Percentiles rank a stretch among this genome's conserved stretches.
phyloP scores from a whole-genome alignment of 495 filamentous ascomycete genomes.

The Neurospora terricola region DNA sequence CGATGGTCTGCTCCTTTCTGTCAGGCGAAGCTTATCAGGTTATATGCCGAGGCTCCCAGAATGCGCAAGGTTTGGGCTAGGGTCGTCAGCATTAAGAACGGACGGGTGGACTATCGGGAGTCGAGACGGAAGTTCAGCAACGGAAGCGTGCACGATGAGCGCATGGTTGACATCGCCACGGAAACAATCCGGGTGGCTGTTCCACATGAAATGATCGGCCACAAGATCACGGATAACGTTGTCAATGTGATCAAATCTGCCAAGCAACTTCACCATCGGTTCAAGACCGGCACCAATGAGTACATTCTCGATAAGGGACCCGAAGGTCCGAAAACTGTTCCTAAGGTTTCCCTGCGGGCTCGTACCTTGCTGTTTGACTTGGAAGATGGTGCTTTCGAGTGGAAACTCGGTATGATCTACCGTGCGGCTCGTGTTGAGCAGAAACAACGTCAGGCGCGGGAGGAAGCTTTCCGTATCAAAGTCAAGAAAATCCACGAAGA shows the following conservation, averaged over 20 bases:
- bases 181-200: constrained; percentile 84
- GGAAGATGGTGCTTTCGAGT: constrained; percentile 95
- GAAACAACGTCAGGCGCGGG: constrained; percentile 74
- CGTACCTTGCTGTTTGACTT: constrained; percentile 79
- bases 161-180: constrained; percentile 69
- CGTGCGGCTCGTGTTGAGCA: constrained; percentile 80
- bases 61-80: constrained; percentile 76
- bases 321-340: constrained; percentile 75
- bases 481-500: constrained; percentile 69
- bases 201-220: constrained; percentile 87
- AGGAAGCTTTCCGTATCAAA: constrained; percentile 84
- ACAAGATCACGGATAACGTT: constrained; percentile 86
- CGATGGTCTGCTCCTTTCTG: constrained; percentile 75
- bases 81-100: constrained; percentile 68
- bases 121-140: constrained; percentile 55
- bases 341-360: constrained; percentile 70
- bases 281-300: constrained; percentile 75
- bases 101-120: constrained; percentile 70
- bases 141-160: constrained; percentile 55
- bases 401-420: constrained; percentile 90
- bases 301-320: constrained; percentile 75
- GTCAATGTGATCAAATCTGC: constrained; percentile 79
- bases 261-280: constrained; percentile 83
- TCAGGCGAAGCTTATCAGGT: constrained; percentile 59
- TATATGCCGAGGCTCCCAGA: constrained; percentile 80